phyloP scores from a whole-genome alignment of 768 basidiomycete species.

The Tricholoma sp. region DNA sequence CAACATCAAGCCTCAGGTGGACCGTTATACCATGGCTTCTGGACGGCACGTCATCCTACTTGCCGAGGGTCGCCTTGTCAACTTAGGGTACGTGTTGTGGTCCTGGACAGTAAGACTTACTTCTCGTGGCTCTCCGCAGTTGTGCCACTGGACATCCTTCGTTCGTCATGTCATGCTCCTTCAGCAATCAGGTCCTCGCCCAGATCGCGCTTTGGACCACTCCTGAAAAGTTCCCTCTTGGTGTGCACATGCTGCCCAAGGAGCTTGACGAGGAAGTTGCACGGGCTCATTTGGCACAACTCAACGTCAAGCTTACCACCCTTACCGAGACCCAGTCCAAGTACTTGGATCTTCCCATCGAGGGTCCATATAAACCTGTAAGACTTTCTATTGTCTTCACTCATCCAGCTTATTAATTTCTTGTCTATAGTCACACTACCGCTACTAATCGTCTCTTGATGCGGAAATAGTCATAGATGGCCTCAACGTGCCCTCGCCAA shows the following conservation, averaged over 20 bases:
- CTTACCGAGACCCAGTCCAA: conserved; percentile 68
- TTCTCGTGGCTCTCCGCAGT: conserved; percentile 27
- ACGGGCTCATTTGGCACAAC: conserved; percentile 85
- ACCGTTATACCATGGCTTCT: conserved; percentile 88
- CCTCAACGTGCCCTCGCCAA: conserved; percentile 77
- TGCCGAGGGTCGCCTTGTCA: conserved; percentile 98
- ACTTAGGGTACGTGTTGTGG: conserved; percentile 64
- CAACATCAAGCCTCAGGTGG: conserved; percentile 99
- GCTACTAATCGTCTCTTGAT: conserved; percentile 36
- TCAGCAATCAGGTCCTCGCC: conserved; percentile 96
- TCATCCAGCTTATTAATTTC: background rate
- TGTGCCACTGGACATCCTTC: conserved; percentile 99
- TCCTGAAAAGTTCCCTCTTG: conserved; percentile 87
- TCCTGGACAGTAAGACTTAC: conserved; percentile 5
- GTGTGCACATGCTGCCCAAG: conserved; percentile 98
- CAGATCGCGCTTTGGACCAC: conserved; percentile 98
- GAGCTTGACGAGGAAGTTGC: conserved; percentile 99
- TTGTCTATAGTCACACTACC: conserved; percentile 32
- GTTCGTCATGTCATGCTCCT: conserved; percentile 99
- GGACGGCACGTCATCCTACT: conserved; percentile 97
- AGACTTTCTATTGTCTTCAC: conserved; percentile 10
- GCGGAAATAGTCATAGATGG: conserved; percentile 42
- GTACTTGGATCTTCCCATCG: conserved; percentile 87
- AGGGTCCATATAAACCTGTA: conserved; percentile 63
- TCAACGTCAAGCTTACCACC: conserved; percentile 91